Base-by-base conservation (phyloP, 2,329 filamentous ascomycete species). In the Bisporella sp. region DNA sequence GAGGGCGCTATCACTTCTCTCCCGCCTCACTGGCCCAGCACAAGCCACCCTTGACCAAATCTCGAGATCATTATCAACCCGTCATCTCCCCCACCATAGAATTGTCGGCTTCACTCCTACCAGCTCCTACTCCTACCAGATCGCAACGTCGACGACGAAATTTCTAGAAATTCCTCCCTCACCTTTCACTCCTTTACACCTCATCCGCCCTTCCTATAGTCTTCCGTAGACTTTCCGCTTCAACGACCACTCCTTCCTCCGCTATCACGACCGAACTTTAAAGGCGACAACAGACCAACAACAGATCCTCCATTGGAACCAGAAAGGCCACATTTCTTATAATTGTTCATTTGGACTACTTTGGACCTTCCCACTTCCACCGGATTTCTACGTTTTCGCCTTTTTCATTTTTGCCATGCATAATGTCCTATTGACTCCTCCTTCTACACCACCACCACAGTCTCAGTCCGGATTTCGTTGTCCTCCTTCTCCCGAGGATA, bases 401-500 rank as follows among this genome's bases (percentile, higher is more conserved):
- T 54, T 59, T 55, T 54, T 59, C 58, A 50, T 53, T 61, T 42
- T 28, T 32, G 59, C 60, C 57, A 64, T 64, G 62, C 53, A 55
- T 52, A 49, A 52, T 50, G 50, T 54, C 49, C 50, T 54, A 46
- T 55, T 57, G 48, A 58, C 61, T 57, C 58, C 60, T 41, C 59
- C 60, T 45, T 45, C 55, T 49, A 55, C 60, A 46, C 57, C 60
- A 33, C 57, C 57, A 42, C 57, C 54, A 41, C 47, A 53, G n/a
- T 32, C 37, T 46, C 50, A 48, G 43, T 48, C 46, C 29, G 37
- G 35, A 49, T 37, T 40, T 28, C 43, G 48, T 31, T 54, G 47
- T 43, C 41, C 57, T 32, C 55, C 59, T 62, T 71, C 81, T 50
- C 89, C 91, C 41, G 88, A 96, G 77, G 88, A 91, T 66, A 84